Conservation (phyloP, 345 rosid genomes). For the Eucalyptus erythrocorys region DNA sequence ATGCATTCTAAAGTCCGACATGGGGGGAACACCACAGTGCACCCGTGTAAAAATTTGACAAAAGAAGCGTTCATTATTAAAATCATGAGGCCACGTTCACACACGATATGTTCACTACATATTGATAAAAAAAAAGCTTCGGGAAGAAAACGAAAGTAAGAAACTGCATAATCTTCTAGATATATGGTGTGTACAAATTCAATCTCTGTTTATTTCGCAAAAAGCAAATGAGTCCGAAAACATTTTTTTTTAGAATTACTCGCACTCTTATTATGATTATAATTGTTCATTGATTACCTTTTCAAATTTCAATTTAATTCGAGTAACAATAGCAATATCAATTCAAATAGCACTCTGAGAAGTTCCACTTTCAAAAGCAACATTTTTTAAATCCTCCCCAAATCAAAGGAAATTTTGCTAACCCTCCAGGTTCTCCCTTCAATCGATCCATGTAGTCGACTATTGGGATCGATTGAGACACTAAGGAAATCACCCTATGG, state of each 20-base stretch:
- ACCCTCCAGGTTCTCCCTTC: not conserved
- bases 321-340: not conserved
- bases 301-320: not conserved
- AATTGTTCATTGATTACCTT: not conserved
- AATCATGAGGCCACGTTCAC: not conserved
- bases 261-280: accelerated
- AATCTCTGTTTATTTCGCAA: accelerated
- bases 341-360: accelerated
- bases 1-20: not conserved
- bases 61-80: not conserved
- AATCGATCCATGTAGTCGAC: too few species aligned
- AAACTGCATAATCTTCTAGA: not conserved
- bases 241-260: accelerated
- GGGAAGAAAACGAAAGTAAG: not conserved
- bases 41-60: not conserved
- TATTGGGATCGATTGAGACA: too few species aligned
- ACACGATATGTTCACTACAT: not conserved
- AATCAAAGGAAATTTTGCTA: not conserved
- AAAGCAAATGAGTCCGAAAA: accelerated
- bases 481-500: too few species aligned
- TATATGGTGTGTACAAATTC: not conserved
- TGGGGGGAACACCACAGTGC: not conserved
- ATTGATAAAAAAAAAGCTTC: not conserved
- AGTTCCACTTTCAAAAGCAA: not conserved
- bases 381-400: not conserved